Percentiles rank a stretch among this genome's conserved stretches.
Conservation (phyloP, 495 filamentous ascomycete species). For the Ramalina peruviana region DNA sequence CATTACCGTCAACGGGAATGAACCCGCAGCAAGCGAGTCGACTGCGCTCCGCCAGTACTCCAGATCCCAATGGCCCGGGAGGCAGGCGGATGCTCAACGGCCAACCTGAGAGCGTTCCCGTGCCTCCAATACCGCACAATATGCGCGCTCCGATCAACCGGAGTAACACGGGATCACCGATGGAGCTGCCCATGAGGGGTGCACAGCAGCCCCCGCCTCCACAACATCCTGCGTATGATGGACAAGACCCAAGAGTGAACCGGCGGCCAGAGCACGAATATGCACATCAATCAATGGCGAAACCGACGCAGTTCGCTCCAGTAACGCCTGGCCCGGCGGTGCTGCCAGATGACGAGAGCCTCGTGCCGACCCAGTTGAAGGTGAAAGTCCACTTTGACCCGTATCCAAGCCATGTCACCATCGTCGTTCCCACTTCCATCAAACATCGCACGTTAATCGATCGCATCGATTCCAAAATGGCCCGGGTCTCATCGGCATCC, state of each 20-base stretch:
- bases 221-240: constrained; percentile 14
- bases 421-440: constrained; percentile 88
- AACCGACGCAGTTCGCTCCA: constrained; percentile 14
- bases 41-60: constrained; percentile 56
- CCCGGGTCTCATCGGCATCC: constrained; percentile 63
- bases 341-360: constrained; percentile 1
- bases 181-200: constrained; percentile 35
- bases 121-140: constrained; percentile 45
- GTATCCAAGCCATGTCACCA: constrained; percentile 65
- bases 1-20: constrained; percentile 67
- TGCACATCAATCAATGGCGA: constrained; percentile 18
- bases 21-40: constrained; percentile 35
- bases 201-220: constrained; percentile 27
- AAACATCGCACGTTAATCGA: constrained; percentile 83
- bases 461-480: constrained; percentile 92
- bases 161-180: constrained; percentile 55
- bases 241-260: constrained; percentile 4
- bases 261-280: constrained; percentile 16
- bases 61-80: constrained; percentile 34
- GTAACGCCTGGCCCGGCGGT: constrained; percentile 26
- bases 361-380: constrained; percentile 58
- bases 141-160: constrained; percentile 48
- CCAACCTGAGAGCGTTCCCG: constrained; percentile 51
- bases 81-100: constrained; percentile 39
- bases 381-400: constrained; percentile 81